These are phyloP conservation scores for Fomitopsis betulina DNA, from an alignment of 1,284 basidiomycete genomes.

Conservation along the genomic window DNA sequence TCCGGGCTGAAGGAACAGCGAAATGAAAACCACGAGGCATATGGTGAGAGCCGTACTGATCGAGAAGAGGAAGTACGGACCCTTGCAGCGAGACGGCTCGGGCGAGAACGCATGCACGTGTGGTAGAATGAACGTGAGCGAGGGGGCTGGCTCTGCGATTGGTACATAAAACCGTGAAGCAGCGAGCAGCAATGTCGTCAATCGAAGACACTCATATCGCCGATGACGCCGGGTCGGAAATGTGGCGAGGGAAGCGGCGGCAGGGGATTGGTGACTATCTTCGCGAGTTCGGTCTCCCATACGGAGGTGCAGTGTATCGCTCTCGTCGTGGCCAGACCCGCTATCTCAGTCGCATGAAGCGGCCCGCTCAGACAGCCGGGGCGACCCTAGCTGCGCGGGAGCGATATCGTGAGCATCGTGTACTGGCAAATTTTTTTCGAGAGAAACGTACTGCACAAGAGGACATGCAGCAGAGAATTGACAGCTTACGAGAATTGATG, in stretches of 20 bases:
- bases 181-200: background rate
- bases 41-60: conserved; percentile 12
- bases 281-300: background rate
- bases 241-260: background rate
- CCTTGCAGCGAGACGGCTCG: conserved; percentile 12
- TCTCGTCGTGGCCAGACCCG: too few species aligned
- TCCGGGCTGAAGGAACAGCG: background rate
- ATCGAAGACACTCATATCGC: background rate
- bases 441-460: background rate
- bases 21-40: conserved; percentile 27
- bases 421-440: background rate
- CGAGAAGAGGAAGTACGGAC: conserved; percentile 17
- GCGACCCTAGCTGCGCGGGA: background rate
- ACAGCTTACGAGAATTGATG: too few species aligned
- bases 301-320: background rate
- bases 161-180: background rate
- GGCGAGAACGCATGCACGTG: conserved; percentile 24
- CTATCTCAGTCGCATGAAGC: too few species aligned
- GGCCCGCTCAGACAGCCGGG: too few species aligned
- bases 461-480: too few species aligned
- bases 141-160: background rate
- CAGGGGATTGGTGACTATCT: background rate
- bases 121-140: background rate
- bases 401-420: background rate
- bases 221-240: background rate